These are phyloP conservation scores for Metschnikowia aberdeeniae DNA, from an alignment of 805 yeast species.

Conservation along the genomic window DNA sequence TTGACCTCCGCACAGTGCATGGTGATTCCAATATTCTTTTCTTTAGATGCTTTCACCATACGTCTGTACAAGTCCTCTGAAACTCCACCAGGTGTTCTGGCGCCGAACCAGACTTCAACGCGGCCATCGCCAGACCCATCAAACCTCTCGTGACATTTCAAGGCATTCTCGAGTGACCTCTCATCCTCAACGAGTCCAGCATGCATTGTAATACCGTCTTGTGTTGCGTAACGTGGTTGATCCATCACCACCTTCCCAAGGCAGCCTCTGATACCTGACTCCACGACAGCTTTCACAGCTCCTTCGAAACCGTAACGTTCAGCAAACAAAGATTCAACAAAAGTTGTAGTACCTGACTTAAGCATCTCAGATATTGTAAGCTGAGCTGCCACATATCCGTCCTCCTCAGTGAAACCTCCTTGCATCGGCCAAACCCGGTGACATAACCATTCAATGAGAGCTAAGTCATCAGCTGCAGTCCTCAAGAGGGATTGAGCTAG, in stretches of 20 bases:
- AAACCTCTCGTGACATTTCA: conserved; percentile 8
- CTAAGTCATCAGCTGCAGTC: conserved; percentile 15
- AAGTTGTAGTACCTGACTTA: conserved; percentile 16
- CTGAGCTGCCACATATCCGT: conserved; percentile 15
- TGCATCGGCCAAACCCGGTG: conserved; percentile 15
- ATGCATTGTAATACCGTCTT: conserved; percentile 14
- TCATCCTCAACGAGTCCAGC: conserved; percentile 14
- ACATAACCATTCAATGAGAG: conserved; percentile 15
- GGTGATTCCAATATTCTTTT: conserved; percentile 13
- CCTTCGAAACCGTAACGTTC: conserved; percentile 15
- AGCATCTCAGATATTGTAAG: conserved; percentile 15
- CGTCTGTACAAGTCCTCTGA: conserved; percentile 13
- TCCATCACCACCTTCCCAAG: conserved; percentile 17
- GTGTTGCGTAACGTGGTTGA: conserved; percentile 17
- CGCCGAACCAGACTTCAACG: conserved; percentile 16
- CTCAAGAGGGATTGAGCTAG: conserved; percentile 14
- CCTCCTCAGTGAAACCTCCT: conserved; percentile 15
- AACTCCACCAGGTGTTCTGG: conserved; percentile 15
- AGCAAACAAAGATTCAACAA: conserved; percentile 15
- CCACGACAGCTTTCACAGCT: conserved; percentile 14
- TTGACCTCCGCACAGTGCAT: conserved; percentile 17
- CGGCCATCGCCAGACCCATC: conserved; percentile 14
- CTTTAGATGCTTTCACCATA: conserved; percentile 12
- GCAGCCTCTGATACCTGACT: conserved; percentile 16
- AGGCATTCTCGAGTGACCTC: conserved; percentile 10